These are phyloP conservation scores for Colletotrichum tabaci DNA, from an alignment of 2,329 filamentous ascomycete species.

Conservation along the genomic window DNA sequence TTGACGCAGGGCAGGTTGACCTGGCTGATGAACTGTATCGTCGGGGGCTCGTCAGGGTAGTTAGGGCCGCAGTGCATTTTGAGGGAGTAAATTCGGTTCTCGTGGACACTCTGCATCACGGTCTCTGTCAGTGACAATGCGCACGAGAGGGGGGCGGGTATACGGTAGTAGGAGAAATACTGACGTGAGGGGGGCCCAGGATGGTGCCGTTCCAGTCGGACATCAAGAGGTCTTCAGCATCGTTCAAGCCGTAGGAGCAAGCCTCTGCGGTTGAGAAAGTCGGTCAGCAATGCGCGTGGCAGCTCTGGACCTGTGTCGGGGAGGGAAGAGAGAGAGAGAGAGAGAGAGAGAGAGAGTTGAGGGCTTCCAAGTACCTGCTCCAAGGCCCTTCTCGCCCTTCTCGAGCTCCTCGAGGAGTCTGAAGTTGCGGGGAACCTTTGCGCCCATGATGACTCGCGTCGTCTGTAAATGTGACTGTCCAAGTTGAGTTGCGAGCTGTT, in stretches of 20 bases:
- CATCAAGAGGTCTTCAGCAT: slow-evolving; percentile 96
- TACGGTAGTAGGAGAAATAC: slow-evolving; percentile 50
- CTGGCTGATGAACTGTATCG: slow-evolving; percentile 92
- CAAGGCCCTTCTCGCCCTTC: slow-evolving; percentile 98
- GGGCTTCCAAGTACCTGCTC: slow-evolving; percentile 76
- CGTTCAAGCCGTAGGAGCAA: slow-evolving; percentile 95
- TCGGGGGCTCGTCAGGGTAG: slow-evolving; percentile 91
- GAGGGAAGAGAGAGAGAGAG: neutral
- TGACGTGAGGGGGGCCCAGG: slow-evolving; percentile 93
- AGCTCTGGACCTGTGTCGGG: slow-evolving; percentile 8
- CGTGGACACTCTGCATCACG: slow-evolving; percentile 84
- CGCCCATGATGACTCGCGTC: slow-evolving; percentile 49
- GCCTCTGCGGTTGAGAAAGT: slow-evolving; percentile 74
- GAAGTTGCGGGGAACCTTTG: slow-evolving; percentile 92
- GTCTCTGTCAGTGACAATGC: slow-evolving; percentile 25
- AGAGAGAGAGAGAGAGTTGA: neutral
- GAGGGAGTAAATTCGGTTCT: slow-evolving; percentile 99
- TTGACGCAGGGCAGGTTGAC: slow-evolving; percentile 98
- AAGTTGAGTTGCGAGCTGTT: neutral
- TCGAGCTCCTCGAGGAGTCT: slow-evolving; percentile 96
- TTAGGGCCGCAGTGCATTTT: slow-evolving; percentile 94
- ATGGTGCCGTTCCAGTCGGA: slow-evolving; percentile 99
- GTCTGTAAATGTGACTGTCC: slow-evolving; percentile 8
- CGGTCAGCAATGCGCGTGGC: slow-evolving; percentile 28
- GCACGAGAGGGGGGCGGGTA: slow-evolving; percentile 2